A percentile compares a stretch with the other conserved stretches of the same genome.
Conservation (phyloP, 192 early-diverging fungal genomes). For the Coemansia nantahalensis region DNA sequence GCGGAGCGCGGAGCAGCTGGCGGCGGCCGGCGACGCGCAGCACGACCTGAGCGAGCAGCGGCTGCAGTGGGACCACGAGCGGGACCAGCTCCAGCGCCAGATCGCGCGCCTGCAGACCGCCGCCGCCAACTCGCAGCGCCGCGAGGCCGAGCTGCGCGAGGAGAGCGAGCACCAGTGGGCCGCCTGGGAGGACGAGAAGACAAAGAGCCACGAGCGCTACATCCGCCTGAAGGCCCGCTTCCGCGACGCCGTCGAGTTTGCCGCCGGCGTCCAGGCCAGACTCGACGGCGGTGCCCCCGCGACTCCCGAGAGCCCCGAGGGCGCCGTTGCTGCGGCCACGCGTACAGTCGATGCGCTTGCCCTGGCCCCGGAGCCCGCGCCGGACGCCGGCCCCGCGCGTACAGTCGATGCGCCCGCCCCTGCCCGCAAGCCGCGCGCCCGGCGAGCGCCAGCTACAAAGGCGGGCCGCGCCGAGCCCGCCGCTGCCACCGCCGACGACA, state of each 20-base stretch:
- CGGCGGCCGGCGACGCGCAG: constrained; percentile 17
- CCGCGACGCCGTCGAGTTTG: constrained; percentile 38
- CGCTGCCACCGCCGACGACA: not conserved
- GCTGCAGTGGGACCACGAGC: constrained; percentile 35
- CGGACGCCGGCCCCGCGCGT: too few relatives aligned
- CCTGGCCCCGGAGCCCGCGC: too few relatives aligned
- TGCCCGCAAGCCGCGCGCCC: constrained; percentile 17
- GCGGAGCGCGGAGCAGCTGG: constrained; percentile 20
- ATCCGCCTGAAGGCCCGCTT: constrained; percentile 30
- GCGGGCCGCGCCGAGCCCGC: not conserved
- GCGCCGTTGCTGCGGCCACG: too few relatives aligned
- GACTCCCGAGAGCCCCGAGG: not conserved
- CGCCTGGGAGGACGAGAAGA: constrained; percentile 44
- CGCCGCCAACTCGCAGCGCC: constrained; percentile 26
- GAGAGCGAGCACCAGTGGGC: constrained; percentile 42
- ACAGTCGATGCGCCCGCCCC: too few relatives aligned
- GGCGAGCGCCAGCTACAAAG: too few relatives aligned
- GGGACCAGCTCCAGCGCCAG: constrained; percentile 37
- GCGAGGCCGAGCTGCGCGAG: constrained; percentile 47
- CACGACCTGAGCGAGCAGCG: constrained; percentile 13
- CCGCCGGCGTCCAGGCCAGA: constrained; percentile 22
- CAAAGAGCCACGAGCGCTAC: constrained; percentile 38
- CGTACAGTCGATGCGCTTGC: too few relatives aligned
- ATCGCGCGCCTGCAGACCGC: constrained; percentile 32
- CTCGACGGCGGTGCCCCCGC: constrained; percentile 20